phyloP scores from a whole-genome alignment of 1,139 yeast genomes.

The Blastobotrys arbuscula region DNA sequence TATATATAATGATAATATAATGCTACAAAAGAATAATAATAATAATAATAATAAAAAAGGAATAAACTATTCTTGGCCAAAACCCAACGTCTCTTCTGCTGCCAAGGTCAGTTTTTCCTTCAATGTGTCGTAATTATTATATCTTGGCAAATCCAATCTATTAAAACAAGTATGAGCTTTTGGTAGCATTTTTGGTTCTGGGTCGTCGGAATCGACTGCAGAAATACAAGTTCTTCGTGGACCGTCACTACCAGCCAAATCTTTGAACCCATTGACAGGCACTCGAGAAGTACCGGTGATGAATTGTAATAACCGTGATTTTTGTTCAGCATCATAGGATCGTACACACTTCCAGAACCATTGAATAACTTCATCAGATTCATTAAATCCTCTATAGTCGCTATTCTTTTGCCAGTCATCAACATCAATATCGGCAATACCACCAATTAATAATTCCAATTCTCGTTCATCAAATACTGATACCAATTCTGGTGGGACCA shows the following conservation, averaged over 20 bases:
- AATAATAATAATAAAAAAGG: background rate
- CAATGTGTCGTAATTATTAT: constrained; percentile 65
- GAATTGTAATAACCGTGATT: constrained; percentile 90
- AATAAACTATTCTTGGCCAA: constrained; percentile 73
- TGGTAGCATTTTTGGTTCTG: constrained; percentile 84
- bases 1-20: background rate
- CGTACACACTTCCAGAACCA: constrained; percentile 97
- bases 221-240: constrained; percentile 98
- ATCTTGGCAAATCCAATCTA: constrained; percentile 87
- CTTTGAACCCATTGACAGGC: constrained; percentile 98
- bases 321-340: constrained; percentile 95
- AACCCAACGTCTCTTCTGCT: constrained; percentile 91
- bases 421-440: constrained; percentile 94
- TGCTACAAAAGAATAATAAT: too few species aligned
- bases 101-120: constrained; percentile 80
- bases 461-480: constrained; percentile 97
- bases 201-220: constrained; percentile 61
- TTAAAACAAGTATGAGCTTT: constrained; percentile 95
- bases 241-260: constrained; percentile 96
- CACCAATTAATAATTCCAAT: constrained; percentile 92
- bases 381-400: constrained; percentile 96
- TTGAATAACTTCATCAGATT: constrained; percentile 90
- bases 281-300: constrained; percentile 98
- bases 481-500: constrained; percentile 93
- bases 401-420: constrained; percentile 99